A percentile compares a stretch with the other conserved stretches of the same genome.
Evolutionary conservation across 1,284 basidiomycete species (phyloP).

Genomic region (Coriolopsis trogii): DNA sequence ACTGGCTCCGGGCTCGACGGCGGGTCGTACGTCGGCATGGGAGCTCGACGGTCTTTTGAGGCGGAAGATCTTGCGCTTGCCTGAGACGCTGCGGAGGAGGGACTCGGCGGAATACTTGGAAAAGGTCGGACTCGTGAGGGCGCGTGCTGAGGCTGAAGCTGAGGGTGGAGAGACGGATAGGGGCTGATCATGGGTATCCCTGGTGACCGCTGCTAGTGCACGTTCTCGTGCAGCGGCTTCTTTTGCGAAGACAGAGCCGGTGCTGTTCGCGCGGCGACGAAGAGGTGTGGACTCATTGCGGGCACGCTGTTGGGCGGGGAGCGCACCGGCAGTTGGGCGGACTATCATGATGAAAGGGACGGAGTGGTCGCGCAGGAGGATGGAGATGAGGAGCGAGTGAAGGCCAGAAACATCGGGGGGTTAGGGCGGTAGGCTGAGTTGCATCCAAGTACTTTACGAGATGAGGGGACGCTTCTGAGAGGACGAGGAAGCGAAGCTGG

Average conservation of each 20-base stretch:
- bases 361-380: not conserved
- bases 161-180: conserved; percentile 3
- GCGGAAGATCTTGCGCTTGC: conserved; percentile 25
- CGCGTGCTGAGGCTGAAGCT: too few relatives aligned
- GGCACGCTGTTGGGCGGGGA: conserved; percentile 7
- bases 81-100: conserved; percentile 11
- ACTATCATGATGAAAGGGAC: conserved; percentile 17
- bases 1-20: not conserved
- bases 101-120: conserved; percentile 6
- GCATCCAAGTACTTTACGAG: conserved; percentile 13
- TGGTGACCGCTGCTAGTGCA: not conserved
- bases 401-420: conserved; percentile 18
- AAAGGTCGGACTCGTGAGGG: too few relatives aligned
- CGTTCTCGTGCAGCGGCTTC: too few relatives aligned
- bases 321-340: conserved; percentile 4
- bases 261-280: conserved; percentile 21
- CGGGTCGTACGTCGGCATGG: conserved; percentile 3
- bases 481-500: not conserved
- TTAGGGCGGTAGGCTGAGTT: conserved; percentile 7
- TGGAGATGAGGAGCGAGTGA: not conserved
- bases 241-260: conserved; percentile 4
- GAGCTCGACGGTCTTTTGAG: conserved; percentile 30
- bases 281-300: conserved; percentile 12
- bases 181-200: not conserved
- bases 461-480: not conserved